Evolutionary conservation across 2,329 filamentous ascomycete species (phyloP), one percentile per base, ranked within the genome.

Genomic region (Ophiostoma sp.): DNA sequence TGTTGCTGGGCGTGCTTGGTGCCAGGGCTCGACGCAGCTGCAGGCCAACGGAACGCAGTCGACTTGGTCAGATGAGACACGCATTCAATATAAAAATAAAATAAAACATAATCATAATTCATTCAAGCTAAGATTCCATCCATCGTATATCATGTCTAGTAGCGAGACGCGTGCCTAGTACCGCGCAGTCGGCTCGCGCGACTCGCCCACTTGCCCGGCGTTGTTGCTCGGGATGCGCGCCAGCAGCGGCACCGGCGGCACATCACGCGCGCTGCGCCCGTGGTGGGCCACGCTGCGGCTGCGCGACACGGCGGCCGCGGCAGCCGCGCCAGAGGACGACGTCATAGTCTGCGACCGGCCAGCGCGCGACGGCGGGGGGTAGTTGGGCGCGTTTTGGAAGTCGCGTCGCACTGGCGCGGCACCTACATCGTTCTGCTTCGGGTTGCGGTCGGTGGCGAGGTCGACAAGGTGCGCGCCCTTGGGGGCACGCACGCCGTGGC

Each of bases 391-490:
- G 11, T 16, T 11, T 5, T 38, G n/a, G 5, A 16, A 44, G 9
- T 64, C 63, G 6, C 63, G 42, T 18, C 63, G 60, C 40, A 63
- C 16, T 1, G 60, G 60, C n/a, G n/a, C 5, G 5, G 40, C 40
- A 42, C 42, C 18, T 7, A 42, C 60, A 7, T 42, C 12, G 38
- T 38, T 38, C 40, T 64, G 40, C 9, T 27, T 18, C 40, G 63
- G 63, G n/a, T 62, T 65, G n/a, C 67, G 66, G 73, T 8, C 77
- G 73, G 66, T 79, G 11, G 81, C 82, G 66, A 81, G 78, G 66
- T 83, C 81, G 64, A 85, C 81, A 0, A 85, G 77, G 9, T 80
- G 81, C 11, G 79, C 77, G 18, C 79, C 80, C 2, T 74, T 72
- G 0, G 79, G 76, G 4, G 77, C 77, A 12, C 76, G 78, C n/a